Conservation (phyloP, 768 basidiomycete genomes). For the Boletus sp. region DNA sequence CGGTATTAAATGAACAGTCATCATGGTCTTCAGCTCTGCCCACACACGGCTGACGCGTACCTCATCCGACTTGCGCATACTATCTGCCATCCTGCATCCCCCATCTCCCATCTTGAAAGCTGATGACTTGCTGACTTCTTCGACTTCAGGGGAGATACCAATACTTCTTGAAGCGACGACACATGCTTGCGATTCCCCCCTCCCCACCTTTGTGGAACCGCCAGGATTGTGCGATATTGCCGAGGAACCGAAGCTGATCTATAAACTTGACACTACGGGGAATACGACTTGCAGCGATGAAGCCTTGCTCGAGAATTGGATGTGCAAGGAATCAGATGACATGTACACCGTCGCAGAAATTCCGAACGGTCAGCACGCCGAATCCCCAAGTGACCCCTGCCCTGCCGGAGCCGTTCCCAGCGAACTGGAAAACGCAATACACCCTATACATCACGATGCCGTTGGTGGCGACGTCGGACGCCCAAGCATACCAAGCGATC, state of each 20-base stretch:
- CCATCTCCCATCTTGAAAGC: constrained; percentile 47
- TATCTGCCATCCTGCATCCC: constrained; percentile 36
- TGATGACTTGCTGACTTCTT: constrained; percentile 33
- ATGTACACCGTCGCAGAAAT: background rate
- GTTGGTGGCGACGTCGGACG: background rate
- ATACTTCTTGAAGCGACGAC: constrained; percentile 37
- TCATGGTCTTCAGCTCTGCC: constrained; percentile 12
- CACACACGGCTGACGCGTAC: constrained; percentile 36
- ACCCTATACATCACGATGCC: background rate
- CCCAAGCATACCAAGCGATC: background rate
- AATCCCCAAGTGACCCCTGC: background rate
- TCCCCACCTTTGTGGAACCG: background rate
- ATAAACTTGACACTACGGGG: background rate
- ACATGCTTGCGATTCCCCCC: constrained; percentile 7
- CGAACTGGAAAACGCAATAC: background rate
- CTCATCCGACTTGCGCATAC: constrained; percentile 39
- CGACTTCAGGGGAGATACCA: constrained; percentile 51
- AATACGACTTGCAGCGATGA: background rate
- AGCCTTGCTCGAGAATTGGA: background rate
- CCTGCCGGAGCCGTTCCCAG: background rate
- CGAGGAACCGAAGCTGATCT: constrained; percentile 2
- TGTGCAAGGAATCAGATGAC: constrained; percentile 1
- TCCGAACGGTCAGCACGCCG: background rate
- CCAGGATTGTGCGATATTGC: constrained; percentile 3
- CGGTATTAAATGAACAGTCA: background rate